Evolutionary conservation across 2,329 filamentous ascomycete genomes (phyloP), one percentile per base, ranked within the genome.

Genomic region (Myrmaecium sp.): DNA sequence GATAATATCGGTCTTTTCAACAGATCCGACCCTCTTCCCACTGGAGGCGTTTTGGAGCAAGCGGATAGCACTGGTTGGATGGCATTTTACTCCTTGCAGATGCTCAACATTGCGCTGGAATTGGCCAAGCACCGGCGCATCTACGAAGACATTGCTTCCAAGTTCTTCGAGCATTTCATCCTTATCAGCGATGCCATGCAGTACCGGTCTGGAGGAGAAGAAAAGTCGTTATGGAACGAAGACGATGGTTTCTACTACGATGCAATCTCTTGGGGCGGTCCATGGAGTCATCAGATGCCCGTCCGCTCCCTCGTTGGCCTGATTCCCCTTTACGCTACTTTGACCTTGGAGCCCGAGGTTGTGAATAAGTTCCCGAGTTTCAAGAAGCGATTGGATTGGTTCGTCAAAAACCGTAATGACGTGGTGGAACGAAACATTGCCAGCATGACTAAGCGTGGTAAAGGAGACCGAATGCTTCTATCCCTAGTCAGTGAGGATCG

Each of bases 1-100:
- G 86, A 95, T 66, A 95, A 95, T 49, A 95, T 95, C 50, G 89
- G 89, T 28, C 58, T 95, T 18, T 95, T 95, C 67, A 95, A 95
- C 54, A 78, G 86, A 23, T 95, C 86, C 0, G 86, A 95, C 50
- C 84, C 89, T 14, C 58, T 95, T 20, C 86, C 86, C 1, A 95
- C 89, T 0, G 86, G 86, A 17, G 86, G 89, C 54, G 75, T 83
- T 3, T 68, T 95, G 6, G 86, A 95, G 53, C 86, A 95, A 57
- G 89, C 89, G 11, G 86, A 95, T 61, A 93, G 83, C 49, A 95
- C 86, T 6, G 86, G 86, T 17, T 95, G 86, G 86, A 95, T 95
- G 86, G 86, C 81, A 6, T 95, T 95, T 52, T 95, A 92, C 60
- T 93, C 78, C 44, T 58, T 95, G 35, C 83, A 74, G 57, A 95